Conservation (phyloP, 2,329 filamentous ascomycete species). For the Teratosphaeria epicoccoides region DNA sequence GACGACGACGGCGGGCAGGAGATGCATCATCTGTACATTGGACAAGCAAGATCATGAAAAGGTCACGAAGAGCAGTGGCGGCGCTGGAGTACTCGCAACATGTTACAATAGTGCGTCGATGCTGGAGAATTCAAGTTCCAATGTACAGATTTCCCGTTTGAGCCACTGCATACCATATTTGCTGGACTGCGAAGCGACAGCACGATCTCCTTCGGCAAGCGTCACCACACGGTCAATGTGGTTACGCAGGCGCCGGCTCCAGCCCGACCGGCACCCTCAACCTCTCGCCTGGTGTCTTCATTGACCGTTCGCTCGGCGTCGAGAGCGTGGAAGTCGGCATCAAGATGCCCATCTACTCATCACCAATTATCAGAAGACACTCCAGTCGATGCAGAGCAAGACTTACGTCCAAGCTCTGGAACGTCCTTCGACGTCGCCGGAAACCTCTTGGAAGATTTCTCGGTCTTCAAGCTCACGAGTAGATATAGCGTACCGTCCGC, state of each 20-base stretch:
- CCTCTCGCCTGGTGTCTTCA: constrained; percentile 21
- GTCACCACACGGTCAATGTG: no score
- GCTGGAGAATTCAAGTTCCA: neutral
- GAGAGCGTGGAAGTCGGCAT: constrained; percentile 21
- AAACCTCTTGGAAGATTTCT: constrained; percentile 23
- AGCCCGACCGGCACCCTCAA: constrained; percentile 23
- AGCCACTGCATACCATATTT: no score
- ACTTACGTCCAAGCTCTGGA: constrained; percentile 20
- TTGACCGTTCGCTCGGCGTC: constrained; percentile 22
- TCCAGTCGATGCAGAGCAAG: no score
- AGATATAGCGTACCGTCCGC: constrained; percentile 22
- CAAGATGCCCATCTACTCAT: constrained; percentile 6
- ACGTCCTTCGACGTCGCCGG: constrained; percentile 22
- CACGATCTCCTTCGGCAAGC: no score
- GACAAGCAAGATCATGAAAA: neutral
- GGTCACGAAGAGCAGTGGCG: neutral
- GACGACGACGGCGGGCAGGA: neutral
- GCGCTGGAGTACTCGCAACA: neutral
- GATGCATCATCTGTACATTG: neutral
- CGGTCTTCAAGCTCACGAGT: constrained; percentile 22
- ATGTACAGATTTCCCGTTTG: neutral
- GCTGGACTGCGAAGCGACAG: no score
- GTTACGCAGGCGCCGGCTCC: constrained; percentile 22
- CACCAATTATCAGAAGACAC: no score
- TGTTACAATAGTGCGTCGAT: neutral